Conservation (phyloP, 768 basidiomycete species). For the Agaricus sinodeliciosus region DNA sequence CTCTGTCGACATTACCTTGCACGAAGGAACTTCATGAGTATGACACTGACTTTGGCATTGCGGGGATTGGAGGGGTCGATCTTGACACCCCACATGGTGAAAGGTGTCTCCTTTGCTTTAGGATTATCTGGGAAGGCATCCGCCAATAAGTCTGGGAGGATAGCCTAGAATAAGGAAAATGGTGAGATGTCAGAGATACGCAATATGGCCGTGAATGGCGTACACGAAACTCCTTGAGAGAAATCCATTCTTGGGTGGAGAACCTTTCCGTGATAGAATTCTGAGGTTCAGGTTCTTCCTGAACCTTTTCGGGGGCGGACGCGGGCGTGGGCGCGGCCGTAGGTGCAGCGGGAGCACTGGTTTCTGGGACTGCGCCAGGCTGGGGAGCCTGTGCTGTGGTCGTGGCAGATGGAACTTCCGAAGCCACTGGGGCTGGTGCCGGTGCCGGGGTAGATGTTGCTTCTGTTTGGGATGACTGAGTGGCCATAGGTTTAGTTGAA, state of each 20-base stretch:
- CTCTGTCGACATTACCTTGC: constrained; percentile 46
- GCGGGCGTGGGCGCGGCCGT: not conserved
- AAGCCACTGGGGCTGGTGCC: constrained; percentile 7
- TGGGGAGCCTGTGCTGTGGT: constrained; percentile 15
- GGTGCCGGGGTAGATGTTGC: not conserved
- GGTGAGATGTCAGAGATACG: not conserved
- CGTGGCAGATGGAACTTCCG: constrained; percentile 11
- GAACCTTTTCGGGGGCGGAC: constrained; percentile 13
- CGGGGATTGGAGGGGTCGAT: constrained; percentile 51
- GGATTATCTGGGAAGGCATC: constrained; percentile 56
- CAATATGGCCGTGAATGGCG: constrained; percentile 11
- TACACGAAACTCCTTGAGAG: constrained; percentile 64
- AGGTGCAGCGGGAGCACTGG: constrained; percentile 10
- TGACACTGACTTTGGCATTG: constrained; percentile 66
- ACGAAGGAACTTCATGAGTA: constrained; percentile 77
- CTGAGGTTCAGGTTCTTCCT: constrained; percentile 46
- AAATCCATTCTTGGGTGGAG: constrained; percentile 65
- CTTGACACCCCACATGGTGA: constrained; percentile 65
- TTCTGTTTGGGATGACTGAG: not conserved
- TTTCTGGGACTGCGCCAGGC: constrained; percentile 11
- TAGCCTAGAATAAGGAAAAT: constrained; percentile 18
- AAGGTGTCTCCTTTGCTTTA: constrained; percentile 41
- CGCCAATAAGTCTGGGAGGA: constrained; percentile 47
- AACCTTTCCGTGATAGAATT: constrained; percentile 65
- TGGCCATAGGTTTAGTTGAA: not conserved